Base-by-base conservation (phyloP, 78 protist genomes). In the Dictyostelium citrinum region DNA sequence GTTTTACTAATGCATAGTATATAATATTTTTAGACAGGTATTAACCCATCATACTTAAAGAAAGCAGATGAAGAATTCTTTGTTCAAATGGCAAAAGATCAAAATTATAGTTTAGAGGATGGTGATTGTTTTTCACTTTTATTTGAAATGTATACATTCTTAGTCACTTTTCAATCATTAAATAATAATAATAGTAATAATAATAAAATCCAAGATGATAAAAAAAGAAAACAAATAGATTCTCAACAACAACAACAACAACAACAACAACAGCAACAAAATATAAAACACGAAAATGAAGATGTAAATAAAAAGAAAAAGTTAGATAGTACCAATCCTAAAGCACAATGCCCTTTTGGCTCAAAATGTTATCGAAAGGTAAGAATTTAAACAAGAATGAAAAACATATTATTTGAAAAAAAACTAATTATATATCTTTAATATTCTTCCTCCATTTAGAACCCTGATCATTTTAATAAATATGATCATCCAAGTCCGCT, bases 11-110 rank as follows among this genome's bases (percentile, higher is more conserved):
- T n/a, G n/a, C 17, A 55, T 20, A 49, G 16, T 2, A 14, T 16
- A 49, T 49, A 49, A 49, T 49, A 49, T 5, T 45, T 45, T 20
- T 55, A 88, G 93, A 78, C 67, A 78, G 93, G 93, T 14, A 39
- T 88, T 1, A 88, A 88, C 33, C 84, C 84, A 24, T 78, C 85
- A n/a, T 88, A 78, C 71, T 35, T 78, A 67, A 76, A 78, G 41
- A 88, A 88, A 49, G 11, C 80, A 64, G 39, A 78, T 45, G 22
- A 72, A n/a, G 81, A 88, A 61, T 49, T n/a, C n/a, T 88, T 88
- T 31, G 39, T 45, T 4, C 85, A 76, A 64, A 88, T 88, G 93
- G 68, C 35, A 7, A 88, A 61, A n/a, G 60, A 41, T 79, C 72
- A 88, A 58, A 61, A 88, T 7, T 88, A 88, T 78, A 24, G 2